phyloP scores from a whole-genome alignment of 169 alveolate species.

The Miamiensis avidus region DNA sequence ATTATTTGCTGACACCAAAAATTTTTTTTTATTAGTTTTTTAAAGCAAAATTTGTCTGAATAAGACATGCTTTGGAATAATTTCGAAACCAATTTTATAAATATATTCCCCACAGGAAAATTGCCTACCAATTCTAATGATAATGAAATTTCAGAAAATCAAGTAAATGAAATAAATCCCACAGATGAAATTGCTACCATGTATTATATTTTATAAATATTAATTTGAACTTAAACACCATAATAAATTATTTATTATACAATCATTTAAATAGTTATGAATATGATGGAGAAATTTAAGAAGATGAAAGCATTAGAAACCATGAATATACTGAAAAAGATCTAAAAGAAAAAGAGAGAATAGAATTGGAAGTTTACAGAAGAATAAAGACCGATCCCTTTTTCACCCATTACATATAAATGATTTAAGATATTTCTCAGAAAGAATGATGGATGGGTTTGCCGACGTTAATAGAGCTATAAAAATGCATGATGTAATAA shows the following conservation, averaged over 20 bases:
- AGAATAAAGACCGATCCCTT: slow-evolving; percentile 21
- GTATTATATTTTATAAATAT: not conserved
- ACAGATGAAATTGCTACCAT: not conserved
- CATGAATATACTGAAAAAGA: slow-evolving; percentile 12
- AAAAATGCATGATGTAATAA: not conserved
- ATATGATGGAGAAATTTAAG: not conserved
- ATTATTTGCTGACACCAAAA: no score
- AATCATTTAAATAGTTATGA: not conserved
- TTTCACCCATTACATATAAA: slow-evolving; percentile 25
- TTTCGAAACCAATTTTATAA: not conserved
- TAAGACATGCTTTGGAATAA: slow-evolving; percentile 16
- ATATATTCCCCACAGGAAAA: slow-evolving; percentile 8
- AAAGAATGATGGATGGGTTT: slow-evolving; percentile 21
- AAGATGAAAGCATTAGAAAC: slow-evolving; percentile 10
- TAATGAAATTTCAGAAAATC: not conserved
- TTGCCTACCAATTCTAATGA: not conserved
- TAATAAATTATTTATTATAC: not conserved
- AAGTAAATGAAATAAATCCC: not conserved
- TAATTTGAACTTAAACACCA: not conserved
- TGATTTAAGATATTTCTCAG: slow-evolving; percentile 20
- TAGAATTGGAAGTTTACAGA: slow-evolving; percentile 22
- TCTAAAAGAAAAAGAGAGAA: not conserved
- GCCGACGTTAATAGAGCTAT: not conserved
- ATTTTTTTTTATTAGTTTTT: not conserved
- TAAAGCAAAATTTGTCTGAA: slow-evolving; percentile 3